Base-by-base conservation (phyloP, 2,329 filamentous ascomycete genomes). In the Sporothrix luriei region DNA sequence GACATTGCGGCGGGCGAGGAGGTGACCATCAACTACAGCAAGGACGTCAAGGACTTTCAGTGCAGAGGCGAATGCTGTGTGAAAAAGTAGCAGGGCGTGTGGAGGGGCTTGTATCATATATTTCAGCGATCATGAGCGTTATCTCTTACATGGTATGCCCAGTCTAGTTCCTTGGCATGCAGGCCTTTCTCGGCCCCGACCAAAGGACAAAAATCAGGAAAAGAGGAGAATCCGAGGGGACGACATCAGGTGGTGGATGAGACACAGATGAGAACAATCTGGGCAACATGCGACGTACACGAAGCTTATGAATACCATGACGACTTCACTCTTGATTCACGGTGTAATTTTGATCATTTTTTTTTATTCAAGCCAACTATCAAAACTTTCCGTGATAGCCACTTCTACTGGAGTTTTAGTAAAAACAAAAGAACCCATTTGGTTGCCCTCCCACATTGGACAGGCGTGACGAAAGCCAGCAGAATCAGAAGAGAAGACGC, bases 21-120 rank as follows among this genome's bases (percentile, higher is more conserved):
- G 72, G 71, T 82, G 43, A 78, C 78, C 43, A 78, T 82, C 73
- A 71, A 78, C 72, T 81, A 82, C 69, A 73, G 76, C 66, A 76
- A 76, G 51, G 51, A 51, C 29, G 69, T 73, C 3, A 70, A 77
- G 67, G 66, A 71, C 11, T 78, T 78, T 51, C 52, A 57, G 0
- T 81, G 80, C 68, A 68, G 71, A 72, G 75, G 75, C 5, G 72
- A 73, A 33, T 74, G 73, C 38, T 74, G 73, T 40, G 43, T 61
- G 9, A 52, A 46, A 26, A 69, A 54, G 11, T 52, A 66, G 40
- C 14, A 7, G 19, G 29, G 48, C 6, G 9, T 21, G 19, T 16
- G 19, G 24, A 48, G 11, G 16, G 14, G 13, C 40, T 46, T 11
- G 9, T 54, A 14, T 24, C 3, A 21, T 2, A 13, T 33, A 33